A percentile compares a stretch with the other conserved stretches of the same genome.
These are phyloP conservation scores for Cadophora sp. DNA, from an alignment of 2,329 filamentous ascomycete species.

Conservation along the genomic window DNA sequence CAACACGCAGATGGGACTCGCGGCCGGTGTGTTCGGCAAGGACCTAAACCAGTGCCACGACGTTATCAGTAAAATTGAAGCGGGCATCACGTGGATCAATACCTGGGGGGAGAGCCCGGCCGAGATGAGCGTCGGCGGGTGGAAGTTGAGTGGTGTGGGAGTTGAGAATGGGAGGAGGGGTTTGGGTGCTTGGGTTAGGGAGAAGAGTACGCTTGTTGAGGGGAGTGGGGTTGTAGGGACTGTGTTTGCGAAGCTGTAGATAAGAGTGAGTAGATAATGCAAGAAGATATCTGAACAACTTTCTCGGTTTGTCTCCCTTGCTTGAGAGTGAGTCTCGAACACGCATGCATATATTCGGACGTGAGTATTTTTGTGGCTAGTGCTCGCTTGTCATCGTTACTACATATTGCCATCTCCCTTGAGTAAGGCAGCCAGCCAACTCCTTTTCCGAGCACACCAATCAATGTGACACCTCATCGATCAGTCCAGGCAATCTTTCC, in stretches of 20 bases:
- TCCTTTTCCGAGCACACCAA: no score
- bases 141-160: conserved; percentile 89
- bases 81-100: conserved; percentile 91
- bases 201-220: conserved; percentile 88
- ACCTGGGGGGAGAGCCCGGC: conserved; percentile 92
- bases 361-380: background rate
- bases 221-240: conserved; percentile 71
- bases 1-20: conserved; percentile 77
- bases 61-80: conserved; percentile 74
- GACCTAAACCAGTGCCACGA: conserved; percentile 77
- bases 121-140: conserved; percentile 91
- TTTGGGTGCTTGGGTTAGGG: conserved; percentile 81
- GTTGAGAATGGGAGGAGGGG: conserved; percentile 86
- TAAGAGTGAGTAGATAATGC: background rate
- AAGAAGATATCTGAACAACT: background rate
- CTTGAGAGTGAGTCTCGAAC: no score
- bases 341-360: no score
- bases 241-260: conserved; percentile 70
- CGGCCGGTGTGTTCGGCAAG: conserved; percentile 82
- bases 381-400: background rate
- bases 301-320: background rate
- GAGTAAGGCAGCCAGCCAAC: no score
- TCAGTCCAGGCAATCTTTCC: background rate
- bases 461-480: background rate
- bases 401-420: background rate